Evolutionary conservation across 108 stramenopile genomes (phyloP).

Genomic region (Phaeodactylum tricornutum): DNA sequence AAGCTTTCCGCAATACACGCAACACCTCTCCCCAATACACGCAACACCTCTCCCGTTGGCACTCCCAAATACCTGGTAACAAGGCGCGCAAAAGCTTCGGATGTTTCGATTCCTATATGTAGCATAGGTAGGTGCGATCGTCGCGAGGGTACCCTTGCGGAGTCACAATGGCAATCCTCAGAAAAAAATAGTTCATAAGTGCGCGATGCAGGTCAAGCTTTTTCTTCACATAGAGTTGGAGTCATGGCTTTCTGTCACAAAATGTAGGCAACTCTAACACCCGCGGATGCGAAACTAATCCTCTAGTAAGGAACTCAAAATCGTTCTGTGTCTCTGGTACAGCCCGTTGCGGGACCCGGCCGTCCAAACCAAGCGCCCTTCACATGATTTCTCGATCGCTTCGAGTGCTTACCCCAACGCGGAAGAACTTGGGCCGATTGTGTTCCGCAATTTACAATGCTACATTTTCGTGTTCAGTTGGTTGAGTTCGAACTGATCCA

Average conservation of each 20-base stretch:
- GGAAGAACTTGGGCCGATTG: conserved; percentile 14
- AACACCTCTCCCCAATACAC: no score
- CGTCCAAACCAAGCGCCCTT: conserved; percentile 18
- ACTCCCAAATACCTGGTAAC: conserved; percentile 24
- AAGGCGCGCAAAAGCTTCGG: conserved; percentile 20
- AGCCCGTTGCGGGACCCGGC: conserved; percentile 12
- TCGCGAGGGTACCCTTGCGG: neutral
- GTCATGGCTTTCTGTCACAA: neutral
- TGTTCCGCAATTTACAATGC: conserved; percentile 21
- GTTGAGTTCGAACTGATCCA: conserved; percentile 10
- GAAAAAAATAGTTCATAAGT: conserved; percentile 17
- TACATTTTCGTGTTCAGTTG: conserved; percentile 12
- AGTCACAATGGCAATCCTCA: conserved; percentile 18
- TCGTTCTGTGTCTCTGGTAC: neutral
- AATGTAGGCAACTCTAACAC: no score
- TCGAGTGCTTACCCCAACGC: conserved; percentile 13
- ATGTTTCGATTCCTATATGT: conserved; percentile 25
- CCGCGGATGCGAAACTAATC: conserved; percentile 11
- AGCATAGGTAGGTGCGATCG: conserved; percentile 17
- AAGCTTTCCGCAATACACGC: conserved; percentile 14
- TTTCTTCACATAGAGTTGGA: conserved; percentile 6
- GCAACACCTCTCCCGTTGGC: conserved; percentile 9
- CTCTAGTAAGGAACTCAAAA: conserved; percentile 10
- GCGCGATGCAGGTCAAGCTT: conserved; percentile 11
- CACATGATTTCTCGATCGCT: conserved; percentile 12